Percentiles rank a stretch among this genome's conserved stretches.
Conservation (phyloP, 2,329 filamentous ascomycete genomes). For the Trichothecium sympodiale region DNA sequence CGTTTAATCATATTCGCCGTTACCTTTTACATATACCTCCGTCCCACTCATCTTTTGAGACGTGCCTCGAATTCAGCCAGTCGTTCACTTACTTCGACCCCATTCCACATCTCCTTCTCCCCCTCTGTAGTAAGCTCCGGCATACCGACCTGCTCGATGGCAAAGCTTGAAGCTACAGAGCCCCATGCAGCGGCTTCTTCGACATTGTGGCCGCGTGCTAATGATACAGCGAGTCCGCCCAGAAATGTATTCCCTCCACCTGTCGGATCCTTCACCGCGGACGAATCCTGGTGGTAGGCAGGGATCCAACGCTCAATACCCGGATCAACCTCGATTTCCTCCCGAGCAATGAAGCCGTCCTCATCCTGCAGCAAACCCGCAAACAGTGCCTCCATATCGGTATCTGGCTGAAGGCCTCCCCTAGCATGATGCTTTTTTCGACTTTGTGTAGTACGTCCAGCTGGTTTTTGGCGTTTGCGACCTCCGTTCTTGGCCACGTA, state of each 20-base stretch:
- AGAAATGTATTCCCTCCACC: constrained; percentile 91
- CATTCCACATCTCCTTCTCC: constrained; percentile 50
- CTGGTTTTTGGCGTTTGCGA: constrained; percentile 26
- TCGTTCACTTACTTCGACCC: constrained; percentile 38
- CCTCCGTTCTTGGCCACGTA: constrained; percentile 50
- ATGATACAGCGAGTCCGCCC: constrained; percentile 43
- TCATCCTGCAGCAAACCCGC: constrained; percentile 44
- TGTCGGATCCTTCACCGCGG: constrained; percentile 75
- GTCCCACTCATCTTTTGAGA: constrained; percentile 15
- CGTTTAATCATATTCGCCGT: too few species aligned
- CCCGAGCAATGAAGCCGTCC: constrained; percentile 40
- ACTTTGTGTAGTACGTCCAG: constrained; percentile 14
- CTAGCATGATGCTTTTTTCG: constrained; percentile 33
- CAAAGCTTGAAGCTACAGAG: constrained; percentile 76
- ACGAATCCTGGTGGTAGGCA: constrained; percentile 50
- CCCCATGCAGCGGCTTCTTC: constrained; percentile 69
- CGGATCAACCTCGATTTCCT: constrained; percentile 51
- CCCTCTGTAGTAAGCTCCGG: constrained; percentile 42
- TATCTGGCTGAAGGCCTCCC: constrained; percentile 46
- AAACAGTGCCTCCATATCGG: constrained; percentile 52
- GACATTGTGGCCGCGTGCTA: constrained; percentile 47
- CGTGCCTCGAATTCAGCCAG: constrained; percentile 37
- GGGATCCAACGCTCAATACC: constrained; percentile 66
- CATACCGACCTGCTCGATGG: constrained; percentile 88
- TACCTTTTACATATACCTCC: too few species aligned